Conservation (phyloP, 768 basidiomycete genomes). For the Boletellus emodensis region DNA sequence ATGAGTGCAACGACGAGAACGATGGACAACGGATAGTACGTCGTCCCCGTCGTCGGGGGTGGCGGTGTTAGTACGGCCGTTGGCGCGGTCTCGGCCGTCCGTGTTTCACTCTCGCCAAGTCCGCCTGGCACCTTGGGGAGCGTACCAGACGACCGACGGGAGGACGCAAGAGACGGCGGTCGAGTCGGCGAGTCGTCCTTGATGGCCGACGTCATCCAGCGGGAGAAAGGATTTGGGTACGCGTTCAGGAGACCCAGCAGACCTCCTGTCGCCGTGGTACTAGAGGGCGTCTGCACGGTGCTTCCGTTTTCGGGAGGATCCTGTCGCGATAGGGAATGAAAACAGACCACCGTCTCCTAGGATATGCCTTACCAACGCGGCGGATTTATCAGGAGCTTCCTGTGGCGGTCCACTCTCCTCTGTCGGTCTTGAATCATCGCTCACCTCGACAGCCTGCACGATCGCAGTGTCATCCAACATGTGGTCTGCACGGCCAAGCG, state of each 20-base stretch:
- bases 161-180: conserved; percentile 19
- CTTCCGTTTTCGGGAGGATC: conserved; percentile 26
- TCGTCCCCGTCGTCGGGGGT: conserved; percentile 8
- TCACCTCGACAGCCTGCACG: conserved; percentile 7
- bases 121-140: conserved; percentile 37
- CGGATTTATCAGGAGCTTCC: conserved; percentile 19
- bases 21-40: conserved; percentile 44
- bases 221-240: conserved; percentile 55
- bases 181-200: conserved; percentile 20
- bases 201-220: conserved; percentile 39
- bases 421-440: conserved; percentile 11
- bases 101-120: conserved; percentile 20
- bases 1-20: conserved; percentile 78
- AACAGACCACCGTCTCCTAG: neutral
- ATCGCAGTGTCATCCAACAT: conserved; percentile 44
- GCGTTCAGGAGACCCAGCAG: conserved; percentile 58
- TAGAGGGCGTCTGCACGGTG: conserved; percentile 14
- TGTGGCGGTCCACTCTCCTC: conserved; percentile 19
- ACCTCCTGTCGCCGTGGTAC: conserved; percentile 33
- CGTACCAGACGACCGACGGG: conserved; percentile 22
- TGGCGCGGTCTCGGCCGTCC: neutral
- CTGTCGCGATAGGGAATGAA: conserved; percentile 8
- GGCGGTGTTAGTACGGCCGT: conserved; percentile 3
- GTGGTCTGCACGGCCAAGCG: conserved; percentile 58
- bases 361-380: conserved; percentile 19